phyloP scores from a whole-genome alignment of 2,329 filamentous ascomycete genomes.

The Aspergillus amoenus region DNA sequence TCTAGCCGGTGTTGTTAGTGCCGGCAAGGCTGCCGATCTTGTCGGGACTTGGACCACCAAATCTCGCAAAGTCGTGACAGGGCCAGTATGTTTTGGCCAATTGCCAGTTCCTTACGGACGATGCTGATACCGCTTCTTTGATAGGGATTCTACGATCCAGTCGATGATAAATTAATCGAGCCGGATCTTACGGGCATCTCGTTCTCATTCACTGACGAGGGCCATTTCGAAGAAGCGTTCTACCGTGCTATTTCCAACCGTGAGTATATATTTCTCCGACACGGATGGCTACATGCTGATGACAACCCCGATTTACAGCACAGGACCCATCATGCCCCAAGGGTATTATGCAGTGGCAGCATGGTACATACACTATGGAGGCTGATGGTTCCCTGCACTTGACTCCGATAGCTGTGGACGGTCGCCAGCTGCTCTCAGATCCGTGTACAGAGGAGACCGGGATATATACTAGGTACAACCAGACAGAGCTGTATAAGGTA shows the following conservation, averaged over 20 bases:
- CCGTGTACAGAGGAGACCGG: slow-evolving; percentile 55
- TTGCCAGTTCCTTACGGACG: neutral
- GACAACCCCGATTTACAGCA: slow-evolving; percentile 42
- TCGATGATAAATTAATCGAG: slow-evolving; percentile 65
- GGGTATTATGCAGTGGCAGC: slow-evolving; percentile 71
- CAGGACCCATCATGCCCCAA: slow-evolving; percentile 60
- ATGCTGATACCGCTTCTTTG: neutral
- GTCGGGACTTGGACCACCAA: slow-evolving; percentile 74
- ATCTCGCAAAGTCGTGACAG: slow-evolving; percentile 66
- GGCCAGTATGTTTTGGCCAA: slow-evolving; percentile 54
- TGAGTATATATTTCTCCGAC: slow-evolving; percentile 43
- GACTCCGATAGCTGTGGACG: slow-evolving; percentile 64
- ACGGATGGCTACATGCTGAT: neutral
- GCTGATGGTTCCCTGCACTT: slow-evolving; percentile 60
- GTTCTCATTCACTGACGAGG: slow-evolving; percentile 70
- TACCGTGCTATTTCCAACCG: slow-evolving; percentile 70
- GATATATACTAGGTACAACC: slow-evolving; percentile 65
- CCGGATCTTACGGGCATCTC: slow-evolving; percentile 67
- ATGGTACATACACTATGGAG: slow-evolving; percentile 61
- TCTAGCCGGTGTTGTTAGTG: slow-evolving; percentile 38
- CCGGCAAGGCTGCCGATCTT: slow-evolving; percentile 50
- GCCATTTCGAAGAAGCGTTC: slow-evolving; percentile 67
- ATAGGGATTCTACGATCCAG: slow-evolving; percentile 68
- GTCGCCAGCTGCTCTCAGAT: slow-evolving; percentile 64
- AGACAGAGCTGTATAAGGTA: slow-evolving; percentile 63